phyloP scores from a whole-genome alignment of 371 early-diverging fungal species.

The Mortierella sp. region DNA sequence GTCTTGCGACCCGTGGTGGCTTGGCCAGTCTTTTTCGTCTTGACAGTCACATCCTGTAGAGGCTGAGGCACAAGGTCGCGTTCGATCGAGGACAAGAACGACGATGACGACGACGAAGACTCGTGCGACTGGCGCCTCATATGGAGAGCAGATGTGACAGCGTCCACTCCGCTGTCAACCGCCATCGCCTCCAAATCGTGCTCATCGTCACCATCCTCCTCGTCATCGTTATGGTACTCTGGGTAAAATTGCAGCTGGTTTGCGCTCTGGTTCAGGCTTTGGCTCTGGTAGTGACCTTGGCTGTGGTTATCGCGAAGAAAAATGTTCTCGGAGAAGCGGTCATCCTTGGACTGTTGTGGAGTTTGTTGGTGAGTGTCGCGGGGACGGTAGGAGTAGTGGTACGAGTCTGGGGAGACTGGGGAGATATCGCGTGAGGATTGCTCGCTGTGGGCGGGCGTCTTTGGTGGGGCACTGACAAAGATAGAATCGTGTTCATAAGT shows the following conservation, averaged over 20 bases:
- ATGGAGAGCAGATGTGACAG: constrained; percentile 20
- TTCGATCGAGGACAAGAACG: neutral
- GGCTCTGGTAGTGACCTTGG: neutral
- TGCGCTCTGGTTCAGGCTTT: neutral
- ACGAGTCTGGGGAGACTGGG: neutral
- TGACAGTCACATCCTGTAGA: neutral
- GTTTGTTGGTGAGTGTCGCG: neutral
- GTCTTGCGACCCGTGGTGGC: constrained; percentile 23
- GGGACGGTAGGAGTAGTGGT: neutral
- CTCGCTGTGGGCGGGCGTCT: neutral
- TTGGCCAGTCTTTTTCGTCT: constrained; percentile 10
- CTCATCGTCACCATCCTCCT: constrained; percentile 6
- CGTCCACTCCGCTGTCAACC: constrained; percentile 12
- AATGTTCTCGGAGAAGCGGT: neutral
- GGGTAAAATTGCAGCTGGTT: neutral
- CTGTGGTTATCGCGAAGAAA: neutral
- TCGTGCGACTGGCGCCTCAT: constrained; percentile 23
- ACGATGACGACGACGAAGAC: neutral
- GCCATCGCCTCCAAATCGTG: neutral
- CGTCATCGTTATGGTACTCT: constrained; percentile 4
- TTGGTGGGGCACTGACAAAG: constrained; percentile 12
- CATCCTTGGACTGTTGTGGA: neutral
- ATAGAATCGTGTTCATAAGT: constrained; percentile 2
- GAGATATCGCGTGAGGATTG: constrained; percentile 7
- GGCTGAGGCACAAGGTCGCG: neutral